phyloP scores from a whole-genome alignment of 1,139 yeast species.

The Candida buenavistaensis region DNA sequence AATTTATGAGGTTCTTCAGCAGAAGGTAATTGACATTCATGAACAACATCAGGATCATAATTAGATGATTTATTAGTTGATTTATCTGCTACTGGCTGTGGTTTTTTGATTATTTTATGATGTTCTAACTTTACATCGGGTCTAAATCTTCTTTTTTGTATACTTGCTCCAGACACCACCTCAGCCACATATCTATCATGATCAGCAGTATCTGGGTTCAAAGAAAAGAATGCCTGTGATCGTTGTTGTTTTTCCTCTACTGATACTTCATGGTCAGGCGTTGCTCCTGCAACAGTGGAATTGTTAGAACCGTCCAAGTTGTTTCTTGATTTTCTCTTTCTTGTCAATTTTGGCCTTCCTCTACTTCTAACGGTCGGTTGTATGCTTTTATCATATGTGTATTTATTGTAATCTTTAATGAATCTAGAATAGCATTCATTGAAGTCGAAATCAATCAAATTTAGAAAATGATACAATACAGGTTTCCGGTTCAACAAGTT shows the following conservation, averaged over 20 bases:
- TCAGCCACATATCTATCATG: slow-evolving; percentile 29
- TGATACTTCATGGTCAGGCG: slow-evolving; percentile 6
- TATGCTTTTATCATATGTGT: slow-evolving; percentile 21
- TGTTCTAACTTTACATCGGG: slow-evolving; percentile 14
- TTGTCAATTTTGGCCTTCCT: slow-evolving; percentile 7
- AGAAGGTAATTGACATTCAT: slow-evolving; percentile 49
- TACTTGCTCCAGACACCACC: slow-evolving; percentile 23
- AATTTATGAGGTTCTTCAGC: slow-evolving; percentile 52
- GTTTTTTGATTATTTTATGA: slow-evolving; percentile 18
- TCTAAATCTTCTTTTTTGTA: slow-evolving; percentile 20
- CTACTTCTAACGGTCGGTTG: slow-evolving; percentile 14
- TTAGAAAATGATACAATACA: slow-evolving; percentile 41
- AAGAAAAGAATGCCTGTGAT: slow-evolving; percentile 17
- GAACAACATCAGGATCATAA: slow-evolving; percentile 51
- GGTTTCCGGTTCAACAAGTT: slow-evolving; percentile 47
- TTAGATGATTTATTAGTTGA: slow-evolving; percentile 39
- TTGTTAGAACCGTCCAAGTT: background rate
- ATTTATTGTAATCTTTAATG: slow-evolving; percentile 34
- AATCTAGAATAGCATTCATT: slow-evolving; percentile 41
- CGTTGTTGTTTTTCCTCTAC: slow-evolving; percentile 11
- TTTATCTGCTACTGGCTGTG: slow-evolving; percentile 31
- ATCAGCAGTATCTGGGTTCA: slow-evolving; percentile 22
- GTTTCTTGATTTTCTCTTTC: slow-evolving; percentile 6
- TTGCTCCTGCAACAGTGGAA: slow-evolving; percentile 12
- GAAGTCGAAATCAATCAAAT: slow-evolving; percentile 39